Evolutionary conservation across 2,329 filamentous ascomycete genomes (phyloP).

Genomic region (Ceratocystis lukuohia): DNA sequence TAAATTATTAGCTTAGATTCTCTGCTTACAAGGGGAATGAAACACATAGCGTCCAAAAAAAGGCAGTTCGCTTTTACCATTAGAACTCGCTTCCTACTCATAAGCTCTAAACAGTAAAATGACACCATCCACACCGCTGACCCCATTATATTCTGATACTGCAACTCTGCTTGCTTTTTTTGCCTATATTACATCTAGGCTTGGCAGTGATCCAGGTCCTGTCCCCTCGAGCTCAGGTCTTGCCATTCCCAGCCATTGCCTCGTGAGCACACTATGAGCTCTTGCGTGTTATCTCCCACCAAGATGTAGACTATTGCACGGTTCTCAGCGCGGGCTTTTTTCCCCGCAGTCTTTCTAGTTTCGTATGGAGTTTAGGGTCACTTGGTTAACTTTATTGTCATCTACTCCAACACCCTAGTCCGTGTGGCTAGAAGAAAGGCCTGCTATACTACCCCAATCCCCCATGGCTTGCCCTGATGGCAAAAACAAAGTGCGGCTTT

Average conservation of each 20-base stretch:
- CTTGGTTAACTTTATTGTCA: conserved; percentile 1
- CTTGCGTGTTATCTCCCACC: not conserved
- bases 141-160: not conserved
- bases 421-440: not conserved
- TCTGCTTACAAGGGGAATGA: conserved; percentile 1
- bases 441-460: not conserved
- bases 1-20: not conserved
- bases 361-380: not conserved
- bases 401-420: not conserved
- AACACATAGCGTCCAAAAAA: not conserved
- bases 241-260: not conserved
- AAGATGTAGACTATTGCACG: not conserved
- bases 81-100: not conserved
- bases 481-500: not conserved
- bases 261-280: not conserved
- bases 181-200: not conserved
- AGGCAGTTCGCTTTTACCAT: not conserved
- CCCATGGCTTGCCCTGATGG: not conserved
- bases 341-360: not conserved
- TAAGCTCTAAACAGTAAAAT: not conserved
- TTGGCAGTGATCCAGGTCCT: not conserved
- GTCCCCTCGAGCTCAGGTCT: not conserved
- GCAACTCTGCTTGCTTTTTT: not conserved
- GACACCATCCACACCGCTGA: too few species aligned
- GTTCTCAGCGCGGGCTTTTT: not conserved